phyloP scores from a whole-genome alignment of 257 asterid genomes.

The Thymus quinquecostatus region DNA sequence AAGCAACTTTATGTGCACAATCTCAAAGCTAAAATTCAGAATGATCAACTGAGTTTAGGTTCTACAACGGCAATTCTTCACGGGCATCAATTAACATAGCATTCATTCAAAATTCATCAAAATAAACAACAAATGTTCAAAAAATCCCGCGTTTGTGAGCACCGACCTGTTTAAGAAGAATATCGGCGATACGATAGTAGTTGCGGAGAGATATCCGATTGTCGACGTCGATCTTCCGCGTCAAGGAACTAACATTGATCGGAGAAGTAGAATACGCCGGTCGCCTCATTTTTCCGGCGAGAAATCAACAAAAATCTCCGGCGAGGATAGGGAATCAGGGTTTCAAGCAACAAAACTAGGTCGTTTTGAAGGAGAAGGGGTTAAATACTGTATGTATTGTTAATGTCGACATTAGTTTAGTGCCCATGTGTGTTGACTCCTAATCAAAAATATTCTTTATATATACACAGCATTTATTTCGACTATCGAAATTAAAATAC shows the following conservation, averaged over 20 bases:
- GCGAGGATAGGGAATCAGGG: neutral
- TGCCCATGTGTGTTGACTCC: no score
- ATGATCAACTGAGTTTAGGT: conserved; percentile 24
- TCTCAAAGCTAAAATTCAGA: conserved; percentile 11
- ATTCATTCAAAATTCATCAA: neutral
- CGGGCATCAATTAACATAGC: neutral
- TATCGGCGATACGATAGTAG: conserved; percentile 86
- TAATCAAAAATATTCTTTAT: no score
- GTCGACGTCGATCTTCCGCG: conserved; percentile 65
- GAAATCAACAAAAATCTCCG: conserved; percentile 7
- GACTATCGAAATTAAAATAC: no score
- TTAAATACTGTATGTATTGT: neutral
- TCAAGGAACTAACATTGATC: conserved; percentile 47
- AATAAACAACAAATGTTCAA: neutral
- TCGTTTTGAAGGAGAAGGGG: conserved; percentile 28
- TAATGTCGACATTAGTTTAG: no score
- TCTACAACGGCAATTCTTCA: neutral
- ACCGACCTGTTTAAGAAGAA: conserved; percentile 84
- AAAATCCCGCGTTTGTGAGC: neutral
- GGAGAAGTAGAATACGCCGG: conserved; percentile 54
- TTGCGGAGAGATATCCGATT: conserved; percentile 80
- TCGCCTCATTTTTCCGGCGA: conserved; percentile 63
- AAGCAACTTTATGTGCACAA: conserved; percentile 14
- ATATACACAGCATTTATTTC: no score
- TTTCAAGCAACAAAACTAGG: conserved; percentile 29